Evolutionary conservation across 805 yeast species (phyloP), one percentile per base, ranked within the genome.

Genomic region (Myxozyma monticola): DNA sequence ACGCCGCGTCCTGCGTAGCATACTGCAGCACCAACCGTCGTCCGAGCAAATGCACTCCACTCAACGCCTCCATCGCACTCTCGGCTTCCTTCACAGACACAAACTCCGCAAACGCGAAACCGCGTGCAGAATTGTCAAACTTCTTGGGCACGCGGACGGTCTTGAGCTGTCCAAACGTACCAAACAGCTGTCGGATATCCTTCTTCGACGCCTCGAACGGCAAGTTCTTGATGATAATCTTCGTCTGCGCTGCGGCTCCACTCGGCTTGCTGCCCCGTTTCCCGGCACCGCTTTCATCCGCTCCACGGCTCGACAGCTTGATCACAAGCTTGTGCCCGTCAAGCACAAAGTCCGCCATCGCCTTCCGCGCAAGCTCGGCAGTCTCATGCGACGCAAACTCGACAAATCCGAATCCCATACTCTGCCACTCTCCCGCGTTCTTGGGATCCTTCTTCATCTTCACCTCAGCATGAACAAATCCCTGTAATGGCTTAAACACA

Each of bases 371-470:
- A 10, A 77, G 74, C 35, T 79, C 75, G 0, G 99, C 99, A 62
- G 85, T 81, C 34, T 81, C 87, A 59, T 79, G 80, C 1, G 90
- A 79, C 60, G 74, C 80, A 69, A 88, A 93, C 69, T 93, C 99
- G 12, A 80, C 96, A 71, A 93, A 93, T 1, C 99, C 99, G 64
- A 89, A 93, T 18, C 99, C 99, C 99, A 93, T 93, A 61, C 96
- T 88, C 52, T 82, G 76, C n/a, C 75, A 70, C 49, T 78, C 78
- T 9, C 83, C 84, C 1, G 77, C 65, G 53, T 80, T 77, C 68
- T 82, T 87, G 31, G 95, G 80, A 70, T 91, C 95, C 1, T 96
- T 90, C 66, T 90, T 91, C 24, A 85, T 85, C 64, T 88, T 88
- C 47, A 93, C 85, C 21, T 83, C 81, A 1, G 95, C 95, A 42